Evolutionary conservation across 2,329 filamentous ascomycete species (phyloP).

Genomic region (Pseudofabraea citricarpa): DNA sequence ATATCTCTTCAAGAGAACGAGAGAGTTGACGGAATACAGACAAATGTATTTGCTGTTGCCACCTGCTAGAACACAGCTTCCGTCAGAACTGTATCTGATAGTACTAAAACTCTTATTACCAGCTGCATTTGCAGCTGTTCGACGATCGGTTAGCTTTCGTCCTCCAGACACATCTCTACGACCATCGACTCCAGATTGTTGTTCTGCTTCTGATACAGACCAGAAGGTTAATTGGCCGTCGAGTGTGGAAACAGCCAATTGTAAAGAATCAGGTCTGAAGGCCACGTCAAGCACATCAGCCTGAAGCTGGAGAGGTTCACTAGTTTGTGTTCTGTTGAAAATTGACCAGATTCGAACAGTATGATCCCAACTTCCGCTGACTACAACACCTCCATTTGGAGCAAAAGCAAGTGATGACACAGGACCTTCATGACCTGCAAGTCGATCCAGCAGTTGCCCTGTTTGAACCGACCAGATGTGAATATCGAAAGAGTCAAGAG

Average conservation of each 20-base stretch:
- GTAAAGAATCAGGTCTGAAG: conserved; percentile 83
- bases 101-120: conserved; percentile 88
- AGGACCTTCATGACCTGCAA: conserved; percentile 90
- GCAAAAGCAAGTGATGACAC: conserved; percentile 86
- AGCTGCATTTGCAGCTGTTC: conserved; percentile 84
- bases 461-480: conserved; percentile 99
- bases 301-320: conserved; percentile 87
- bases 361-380: conserved; percentile 94
- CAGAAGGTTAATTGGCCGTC: conserved; percentile 96
- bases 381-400: conserved; percentile 75
- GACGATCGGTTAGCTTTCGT: conserved; percentile 78
- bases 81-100: conserved; percentile 88
- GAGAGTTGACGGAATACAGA: conserved; percentile 89
- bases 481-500: conserved; percentile 92
- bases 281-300: conserved; percentile 85
- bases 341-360: conserved; percentile 96
- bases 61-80: conserved; percentile 81
- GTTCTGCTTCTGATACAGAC: conserved; percentile 82
- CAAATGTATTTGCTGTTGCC: conserved; percentile 99
- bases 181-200: conserved; percentile 81
- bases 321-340: conserved; percentile 89
- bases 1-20: conserved; percentile 89
- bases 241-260: conserved; percentile 86
- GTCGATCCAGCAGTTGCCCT: conserved; percentile 84
- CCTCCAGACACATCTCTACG: conserved; percentile 90